Percentiles rank a stretch among this genome's conserved stretches.
Conservation (phyloP, 306 rosid genomes). For the Hippophae gyantsensis region DNA sequence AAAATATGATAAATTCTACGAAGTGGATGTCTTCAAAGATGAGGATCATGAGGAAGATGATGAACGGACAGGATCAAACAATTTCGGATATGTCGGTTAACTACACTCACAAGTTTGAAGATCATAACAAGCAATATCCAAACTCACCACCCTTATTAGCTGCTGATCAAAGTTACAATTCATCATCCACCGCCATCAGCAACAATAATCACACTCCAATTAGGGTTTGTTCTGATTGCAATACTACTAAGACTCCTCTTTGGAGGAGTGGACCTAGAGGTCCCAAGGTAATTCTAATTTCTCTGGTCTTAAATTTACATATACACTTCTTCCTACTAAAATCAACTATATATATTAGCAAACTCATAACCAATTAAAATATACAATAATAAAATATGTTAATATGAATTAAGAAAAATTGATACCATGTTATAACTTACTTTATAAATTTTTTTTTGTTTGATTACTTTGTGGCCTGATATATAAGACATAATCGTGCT, state of each 20-base stretch:
- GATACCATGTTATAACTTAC: too few relatives aligned
- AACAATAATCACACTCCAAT: conserved; percentile 24
- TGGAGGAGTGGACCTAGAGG: conserved; percentile 99
- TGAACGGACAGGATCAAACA: conserved; percentile 19
- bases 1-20: conserved; percentile 18
- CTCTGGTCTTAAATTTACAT: too few relatives aligned
- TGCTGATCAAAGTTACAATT: conserved; percentile 26
- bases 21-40: conserved; percentile 85
- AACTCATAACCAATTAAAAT: too few relatives aligned
- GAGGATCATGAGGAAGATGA: conserved; percentile 18
- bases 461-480: too few relatives aligned
- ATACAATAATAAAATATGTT: too few relatives aligned
- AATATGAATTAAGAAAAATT: too few relatives aligned
- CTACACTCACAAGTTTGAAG: conserved; percentile 31
- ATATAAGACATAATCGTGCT: too few relatives aligned
- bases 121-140: conserved; percentile 23
- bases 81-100: conserved; percentile 3
- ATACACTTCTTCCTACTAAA: too few relatives aligned
- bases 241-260: conserved; percentile 91
- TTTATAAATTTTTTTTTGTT: too few relatives aligned
- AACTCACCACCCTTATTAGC: conserved; percentile 17
- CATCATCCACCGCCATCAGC: conserved; percentile 23
- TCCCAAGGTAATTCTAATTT: conserved; percentile 57
- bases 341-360: too few relatives aligned
- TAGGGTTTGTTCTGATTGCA: conserved; percentile 89